phyloP scores from a whole-genome alignment of 768 basidiomycete genomes.

The Tephrocybe rancida region DNA sequence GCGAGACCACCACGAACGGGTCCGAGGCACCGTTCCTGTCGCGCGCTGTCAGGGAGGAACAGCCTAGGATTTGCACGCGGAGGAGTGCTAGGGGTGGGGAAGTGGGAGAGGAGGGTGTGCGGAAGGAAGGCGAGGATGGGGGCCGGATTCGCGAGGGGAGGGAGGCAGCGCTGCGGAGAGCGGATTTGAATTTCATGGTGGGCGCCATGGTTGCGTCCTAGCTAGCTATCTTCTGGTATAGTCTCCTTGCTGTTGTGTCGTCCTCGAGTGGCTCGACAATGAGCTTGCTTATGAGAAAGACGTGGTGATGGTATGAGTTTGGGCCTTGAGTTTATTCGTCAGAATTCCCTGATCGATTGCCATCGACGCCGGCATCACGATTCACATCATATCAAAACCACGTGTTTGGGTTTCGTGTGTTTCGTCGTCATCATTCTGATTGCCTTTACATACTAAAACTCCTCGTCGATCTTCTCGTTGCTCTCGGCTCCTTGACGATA shows the following conservation, averaged over 20 bases:
- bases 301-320: too few species aligned
- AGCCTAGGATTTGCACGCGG: conserved; percentile 68
- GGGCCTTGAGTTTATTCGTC: too few species aligned
- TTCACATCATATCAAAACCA: too few species aligned
- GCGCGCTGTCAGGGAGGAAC: conserved; percentile 61
- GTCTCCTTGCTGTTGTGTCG: too few species aligned
- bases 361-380: too few species aligned
- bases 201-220: background rate
- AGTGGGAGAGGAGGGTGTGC: background rate
- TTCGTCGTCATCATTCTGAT: background rate
- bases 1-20: conserved; percentile 66
- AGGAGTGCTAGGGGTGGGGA: conserved; percentile 59
- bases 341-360: too few species aligned
- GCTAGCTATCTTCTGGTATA: too few species aligned
- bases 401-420: too few species aligned
- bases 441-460: background rate
- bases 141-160: background rate
- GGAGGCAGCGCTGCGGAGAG: background rate
- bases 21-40: conserved; percentile 74
- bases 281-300: too few species aligned
- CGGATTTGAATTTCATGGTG: background rate
- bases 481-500: too few species aligned
- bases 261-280: too few species aligned
- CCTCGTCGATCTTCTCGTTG: background rate
- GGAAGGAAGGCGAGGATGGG: background rate